Evolutionary conservation across 2,329 filamentous ascomycete genomes (phyloP).

Genomic region (Colletotrichum lentis): DNA sequence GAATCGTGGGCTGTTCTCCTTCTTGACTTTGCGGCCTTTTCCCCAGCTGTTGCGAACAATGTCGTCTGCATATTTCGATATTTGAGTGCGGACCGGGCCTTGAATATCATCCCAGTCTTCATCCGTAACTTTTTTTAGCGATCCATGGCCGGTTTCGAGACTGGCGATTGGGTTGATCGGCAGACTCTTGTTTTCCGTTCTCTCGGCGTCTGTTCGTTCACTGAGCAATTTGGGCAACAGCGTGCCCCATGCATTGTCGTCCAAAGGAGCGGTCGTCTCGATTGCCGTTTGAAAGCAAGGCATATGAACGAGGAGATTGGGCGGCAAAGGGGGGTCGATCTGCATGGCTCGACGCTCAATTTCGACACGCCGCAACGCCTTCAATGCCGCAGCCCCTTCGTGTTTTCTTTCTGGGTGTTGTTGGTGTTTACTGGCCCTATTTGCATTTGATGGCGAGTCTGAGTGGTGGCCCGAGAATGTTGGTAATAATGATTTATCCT

Average conservation of each 20-base stretch:
- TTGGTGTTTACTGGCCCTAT: neutral
- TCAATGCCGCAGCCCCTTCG: slow-evolving; percentile 70
- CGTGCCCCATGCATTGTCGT: slow-evolving; percentile 73
- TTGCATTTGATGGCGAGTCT: neutral
- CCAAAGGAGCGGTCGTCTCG: slow-evolving; percentile 72
- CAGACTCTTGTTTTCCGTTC: slow-evolving; percentile 56
- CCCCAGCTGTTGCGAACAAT: slow-evolving; percentile 73
- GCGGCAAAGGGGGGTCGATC: slow-evolving; percentile 70
- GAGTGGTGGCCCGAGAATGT: neutral
- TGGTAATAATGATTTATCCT: neutral
- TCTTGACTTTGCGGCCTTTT: slow-evolving; percentile 68
- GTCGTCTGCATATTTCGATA: slow-evolving; percentile 74
- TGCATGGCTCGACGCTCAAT: slow-evolving; percentile 75
- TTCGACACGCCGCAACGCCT: slow-evolving; percentile 70
- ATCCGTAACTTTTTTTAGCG: slow-evolving; percentile 64
- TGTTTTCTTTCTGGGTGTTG: neutral
- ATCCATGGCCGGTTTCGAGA: slow-evolving; percentile 45
- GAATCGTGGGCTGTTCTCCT: slow-evolving; percentile 71
- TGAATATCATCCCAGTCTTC: slow-evolving; percentile 77
- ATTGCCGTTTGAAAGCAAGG: slow-evolving; percentile 78
- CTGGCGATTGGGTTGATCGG: slow-evolving; percentile 46
- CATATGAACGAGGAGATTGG: slow-evolving; percentile 72
- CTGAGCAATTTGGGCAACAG: slow-evolving; percentile 72
- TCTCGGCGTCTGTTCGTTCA: slow-evolving; percentile 72
- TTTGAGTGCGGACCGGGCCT: slow-evolving; percentile 69